Evolutionary conservation across 768 basidiomycete genomes (phyloP).

Genomic region (Exidia glandulosa): DNA sequence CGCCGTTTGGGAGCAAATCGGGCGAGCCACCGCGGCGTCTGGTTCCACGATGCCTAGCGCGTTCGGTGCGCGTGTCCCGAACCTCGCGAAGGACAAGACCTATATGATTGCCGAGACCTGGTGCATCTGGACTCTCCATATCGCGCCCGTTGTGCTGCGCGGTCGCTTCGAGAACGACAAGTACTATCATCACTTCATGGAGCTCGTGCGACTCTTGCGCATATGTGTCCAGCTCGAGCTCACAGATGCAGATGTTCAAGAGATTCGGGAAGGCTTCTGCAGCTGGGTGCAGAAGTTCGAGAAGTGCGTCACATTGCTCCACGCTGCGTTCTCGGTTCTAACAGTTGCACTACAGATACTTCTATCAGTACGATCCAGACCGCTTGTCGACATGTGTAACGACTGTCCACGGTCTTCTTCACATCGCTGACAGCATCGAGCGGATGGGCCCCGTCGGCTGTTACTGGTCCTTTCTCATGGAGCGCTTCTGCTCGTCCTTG

Average conservation of each 20-base stretch:
- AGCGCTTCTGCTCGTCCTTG: conserved; percentile 8
- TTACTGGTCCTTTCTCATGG: conserved; percentile 21
- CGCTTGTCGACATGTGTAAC: too few relatives aligned
- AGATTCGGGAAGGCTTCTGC: conserved; percentile 7
- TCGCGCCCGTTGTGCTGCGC: conserved; percentile 14
- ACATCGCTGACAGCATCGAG: too few relatives aligned
- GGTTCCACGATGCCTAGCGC: conserved; percentile 15
- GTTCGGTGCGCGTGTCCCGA: conserved; percentile 18
- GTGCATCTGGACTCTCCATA: conserved; percentile 14
- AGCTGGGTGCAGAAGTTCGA: conserved; percentile 14
- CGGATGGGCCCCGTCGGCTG: too few relatives aligned
- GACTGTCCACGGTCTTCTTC: too few relatives aligned
- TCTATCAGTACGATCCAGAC: too few relatives aligned
- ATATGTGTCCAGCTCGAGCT: conserved; percentile 15
- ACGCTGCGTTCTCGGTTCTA: too few relatives aligned
- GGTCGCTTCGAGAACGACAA: conserved; percentile 7
- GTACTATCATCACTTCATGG: conserved; percentile 18
- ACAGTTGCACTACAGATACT: not conserved
- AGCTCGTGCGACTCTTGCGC: conserved; percentile 13
- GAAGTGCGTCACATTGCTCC: too few relatives aligned
- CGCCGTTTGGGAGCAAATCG: conserved; percentile 32
- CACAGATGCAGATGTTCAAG: conserved; percentile 5
- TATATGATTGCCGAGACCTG: conserved; percentile 17
- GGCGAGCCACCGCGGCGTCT: conserved; percentile 17
- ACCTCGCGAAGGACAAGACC: conserved; percentile 16